A percentile compares a stretch with the other conserved stretches of the same genome.
phyloP scores from a whole-genome alignment of 768 basidiomycete genomes.

The Amanita rimosa region DNA sequence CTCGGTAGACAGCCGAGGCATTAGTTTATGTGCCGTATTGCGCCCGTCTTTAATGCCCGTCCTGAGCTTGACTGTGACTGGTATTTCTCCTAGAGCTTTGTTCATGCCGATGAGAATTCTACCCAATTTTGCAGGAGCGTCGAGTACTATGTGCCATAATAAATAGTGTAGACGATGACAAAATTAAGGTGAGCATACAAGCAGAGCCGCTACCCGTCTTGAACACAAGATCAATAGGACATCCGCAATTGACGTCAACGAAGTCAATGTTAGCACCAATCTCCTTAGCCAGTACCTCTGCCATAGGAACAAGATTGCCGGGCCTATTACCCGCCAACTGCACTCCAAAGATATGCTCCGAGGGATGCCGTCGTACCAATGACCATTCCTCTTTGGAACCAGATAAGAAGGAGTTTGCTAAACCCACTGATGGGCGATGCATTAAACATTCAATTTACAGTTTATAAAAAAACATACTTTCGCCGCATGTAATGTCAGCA shows the following conservation, averaged over 20 bases:
- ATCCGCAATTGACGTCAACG: constrained; percentile 93
- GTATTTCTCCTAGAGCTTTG: constrained; percentile 79
- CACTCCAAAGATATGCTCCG: constrained; percentile 80
- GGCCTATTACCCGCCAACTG: constrained; percentile 91
- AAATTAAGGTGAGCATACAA: constrained; percentile 37
- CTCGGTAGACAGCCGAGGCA: constrained; percentile 60
- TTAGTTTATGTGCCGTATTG: constrained; percentile 83
- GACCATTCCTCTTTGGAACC: constrained; percentile 96
- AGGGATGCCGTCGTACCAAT: constrained; percentile 78
- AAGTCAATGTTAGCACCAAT: constrained; percentile 67
- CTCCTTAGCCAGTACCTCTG: constrained; percentile 71
- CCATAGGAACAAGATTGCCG: constrained; percentile 61
- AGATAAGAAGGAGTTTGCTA: constrained; percentile 80
- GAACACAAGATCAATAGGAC: constrained; percentile 95
- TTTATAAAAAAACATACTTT: constrained; percentile 40
- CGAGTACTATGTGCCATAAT: constrained; percentile 51
- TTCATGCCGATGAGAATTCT: constrained; percentile 90
- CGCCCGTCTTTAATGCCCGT: constrained; percentile 87
- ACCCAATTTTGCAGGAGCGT: constrained; percentile 70
- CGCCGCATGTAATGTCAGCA: constrained; percentile 91
- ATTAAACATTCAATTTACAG: constrained; percentile 1
- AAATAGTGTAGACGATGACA: background rate
- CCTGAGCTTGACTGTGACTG: constrained; percentile 84
- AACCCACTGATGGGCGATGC: constrained; percentile 51
- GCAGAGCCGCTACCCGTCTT: constrained; percentile 86